Conservation (phyloP, 2,329 filamentous ascomycete genomes). For the Cercospora canescens region DNA sequence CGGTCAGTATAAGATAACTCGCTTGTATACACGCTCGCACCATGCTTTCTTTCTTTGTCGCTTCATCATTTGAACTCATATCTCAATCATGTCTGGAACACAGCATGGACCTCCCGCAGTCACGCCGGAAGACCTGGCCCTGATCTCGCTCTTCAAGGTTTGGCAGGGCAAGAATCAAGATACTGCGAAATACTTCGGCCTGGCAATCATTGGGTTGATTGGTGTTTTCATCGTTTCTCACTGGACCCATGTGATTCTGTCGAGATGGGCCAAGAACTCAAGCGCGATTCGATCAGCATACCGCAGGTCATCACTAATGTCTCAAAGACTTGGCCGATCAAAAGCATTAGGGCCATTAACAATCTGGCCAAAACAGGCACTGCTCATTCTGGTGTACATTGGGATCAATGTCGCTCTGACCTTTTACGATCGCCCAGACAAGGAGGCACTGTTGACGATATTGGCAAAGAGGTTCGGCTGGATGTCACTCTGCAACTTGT, state of each 20-base stretch:
- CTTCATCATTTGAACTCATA: not conserved
- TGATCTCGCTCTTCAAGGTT: conserved; percentile 15
- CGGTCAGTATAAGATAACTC: conserved; percentile 1
- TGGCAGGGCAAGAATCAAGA: conserved; percentile 20
- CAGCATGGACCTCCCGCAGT: not conserved
- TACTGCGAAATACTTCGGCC: conserved; percentile 23
- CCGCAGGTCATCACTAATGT: not conserved
- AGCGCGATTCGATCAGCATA: not conserved
- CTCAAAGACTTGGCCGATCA: not conserved
- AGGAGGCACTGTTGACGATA: conserved; percentile 16
- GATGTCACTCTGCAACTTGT: conserved; percentile 29
- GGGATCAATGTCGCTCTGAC: conserved; percentile 22
- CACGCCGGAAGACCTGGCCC: conserved; percentile 10
- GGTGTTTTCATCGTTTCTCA: conserved; percentile 19
- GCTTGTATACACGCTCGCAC: not conserved
- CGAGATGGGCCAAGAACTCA: conserved; percentile 2
- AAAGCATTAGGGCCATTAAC: conserved; percentile 7
- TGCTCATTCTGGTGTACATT: conserved; percentile 16
- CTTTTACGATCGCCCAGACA: conserved; percentile 20
- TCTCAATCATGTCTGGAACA: conserved; percentile 15
- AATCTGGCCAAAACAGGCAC: conserved; percentile 6
- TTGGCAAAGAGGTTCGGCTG: conserved; percentile 30
- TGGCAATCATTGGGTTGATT: conserved; percentile 17
- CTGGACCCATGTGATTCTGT: conserved; percentile 10
- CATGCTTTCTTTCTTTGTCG: not conserved